A percentile compares a stretch with the other conserved stretches of the same genome.
Conservation (phyloP, 1,139 yeast genomes). For the Yamadazyma diddensiae region DNA sequence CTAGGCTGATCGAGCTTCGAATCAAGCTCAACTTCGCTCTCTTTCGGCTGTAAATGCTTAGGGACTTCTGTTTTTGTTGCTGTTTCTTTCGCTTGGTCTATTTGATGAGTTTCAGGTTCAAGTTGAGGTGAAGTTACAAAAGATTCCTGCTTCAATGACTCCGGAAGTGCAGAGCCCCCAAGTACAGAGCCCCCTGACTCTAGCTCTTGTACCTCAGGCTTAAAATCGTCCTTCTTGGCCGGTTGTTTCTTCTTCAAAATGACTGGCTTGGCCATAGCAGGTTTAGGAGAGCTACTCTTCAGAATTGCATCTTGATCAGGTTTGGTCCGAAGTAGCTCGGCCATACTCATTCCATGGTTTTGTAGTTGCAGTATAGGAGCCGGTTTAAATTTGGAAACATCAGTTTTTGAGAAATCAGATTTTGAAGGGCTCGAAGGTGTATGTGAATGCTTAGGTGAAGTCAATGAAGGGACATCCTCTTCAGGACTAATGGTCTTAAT, state of each 20-base stretch:
- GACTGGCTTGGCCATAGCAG: constrained; percentile 30
- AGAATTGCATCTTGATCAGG: constrained; percentile 15
- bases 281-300: constrained; percentile 24
- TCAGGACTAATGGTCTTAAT: constrained; percentile 46
- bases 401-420: not conserved
- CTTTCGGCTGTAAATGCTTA: too few relatives aligned
- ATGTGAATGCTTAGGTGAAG: not conserved
- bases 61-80: too few relatives aligned
- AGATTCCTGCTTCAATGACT: too few relatives aligned
- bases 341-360: constrained; percentile 30
- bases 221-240: constrained; percentile 3
- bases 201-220: too few relatives aligned
- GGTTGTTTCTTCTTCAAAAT: constrained; percentile 39
- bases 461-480: not conserved
- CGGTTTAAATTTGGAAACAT: constrained; percentile 11
- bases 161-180: too few relatives aligned
- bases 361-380: constrained; percentile 13
- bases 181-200: too few relatives aligned
- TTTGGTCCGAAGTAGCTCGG: constrained; percentile 34
- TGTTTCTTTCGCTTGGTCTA: too few relatives aligned
- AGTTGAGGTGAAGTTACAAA: too few relatives aligned
- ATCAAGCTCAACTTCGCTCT: too few relatives aligned
- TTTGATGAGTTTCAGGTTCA: too few relatives aligned
- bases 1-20: too few relatives aligned
- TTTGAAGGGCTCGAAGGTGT: not conserved